A percentile compares a stretch with the other conserved stretches of the same genome.
phyloP scores from a whole-genome alignment of 352 stramenopile species.

The Pseudoperonospora humuli region DNA sequence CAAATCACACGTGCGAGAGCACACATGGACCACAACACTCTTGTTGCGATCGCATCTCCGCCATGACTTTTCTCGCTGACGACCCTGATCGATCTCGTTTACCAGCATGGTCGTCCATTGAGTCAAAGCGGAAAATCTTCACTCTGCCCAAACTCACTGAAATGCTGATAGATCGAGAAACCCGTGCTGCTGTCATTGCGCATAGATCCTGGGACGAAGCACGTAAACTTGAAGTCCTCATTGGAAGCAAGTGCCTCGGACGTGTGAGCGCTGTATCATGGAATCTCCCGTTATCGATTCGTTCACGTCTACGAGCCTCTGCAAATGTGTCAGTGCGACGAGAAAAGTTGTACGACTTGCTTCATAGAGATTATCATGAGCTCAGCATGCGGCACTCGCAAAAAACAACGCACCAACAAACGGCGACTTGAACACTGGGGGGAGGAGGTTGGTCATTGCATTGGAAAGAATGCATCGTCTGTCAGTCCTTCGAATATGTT shows the following conservation, averaged over 20 bases:
- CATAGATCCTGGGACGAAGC: conserved; percentile 34
- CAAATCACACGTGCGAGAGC: neutral
- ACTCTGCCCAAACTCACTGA: conserved; percentile 23
- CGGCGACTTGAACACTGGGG: conserved; percentile 19
- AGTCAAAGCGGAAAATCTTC: conserved; percentile 8
- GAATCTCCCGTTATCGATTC: conserved; percentile 47
- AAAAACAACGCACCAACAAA: conserved; percentile 24
- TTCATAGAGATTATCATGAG: conserved; percentile 39
- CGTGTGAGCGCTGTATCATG: conserved; percentile 37
- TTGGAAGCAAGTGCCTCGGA: conserved; percentile 47
- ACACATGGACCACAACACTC: neutral
- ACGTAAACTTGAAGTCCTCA: conserved; percentile 64
- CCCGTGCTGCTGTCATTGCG: conserved; percentile 22
- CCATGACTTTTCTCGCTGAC: neutral
- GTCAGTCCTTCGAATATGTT: conserved; percentile 75
- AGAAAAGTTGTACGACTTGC: conserved; percentile 44
- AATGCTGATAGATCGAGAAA: conserved; percentile 46
- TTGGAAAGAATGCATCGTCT: conserved; percentile 67
- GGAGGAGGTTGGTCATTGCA: conserved; percentile 37
- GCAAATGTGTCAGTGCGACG: conserved; percentile 33
- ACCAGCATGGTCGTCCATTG: neutral
- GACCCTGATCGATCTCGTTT: neutral
- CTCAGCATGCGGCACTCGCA: conserved; percentile 21
- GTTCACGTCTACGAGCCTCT: conserved; percentile 38
- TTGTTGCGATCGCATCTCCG: neutral